Evolutionary conservation across 225 moss, liverwort and hornwort species (phyloP), one percentile per base, ranked within the genome.

Genomic region (Rhytidiadelphus loreus): DNA sequence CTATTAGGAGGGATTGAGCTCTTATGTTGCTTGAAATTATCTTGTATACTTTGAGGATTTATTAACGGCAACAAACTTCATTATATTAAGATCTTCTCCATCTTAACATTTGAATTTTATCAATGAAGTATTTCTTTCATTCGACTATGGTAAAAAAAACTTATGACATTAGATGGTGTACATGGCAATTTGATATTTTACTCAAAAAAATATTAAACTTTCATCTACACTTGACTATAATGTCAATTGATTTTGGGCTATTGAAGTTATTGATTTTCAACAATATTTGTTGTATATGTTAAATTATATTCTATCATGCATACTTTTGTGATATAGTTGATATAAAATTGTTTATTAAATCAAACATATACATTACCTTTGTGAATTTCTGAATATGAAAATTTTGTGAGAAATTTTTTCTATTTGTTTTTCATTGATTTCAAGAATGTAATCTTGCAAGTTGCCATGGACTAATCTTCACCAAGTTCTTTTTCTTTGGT

Each of bases 191-290:
- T n/a, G 4, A 56, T n/a, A 25, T 25, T 78, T 78, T n/a, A 1
- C 26, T n/a, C 16, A n/a, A 55, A 25, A 0, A 25, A 6, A 6
- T 25, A 16, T 56, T 25, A 13, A 56, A 55, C 6, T 24, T 77
- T 25, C 25, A 15, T 25, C 11, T n/a, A n/a, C 8, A 55, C 10
- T 15, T 37, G 25, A 77, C 3, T n/a, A 16, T 10, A n/a, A 4
- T 37, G n/a, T n/a, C 2, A 25, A 0, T 6, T 37, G 4, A 10
- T n/a, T n/a, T 25, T 1, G 5, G 2, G 5, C 22, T 22, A 52
- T 0, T 22, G 8, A 52, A 76, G 2, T 35, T 8, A 52, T 14
- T 13, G 3, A 37, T 37, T 77, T 35, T 77, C 2, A 32, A 32
- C 11, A 30, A 46, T 30, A 43, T 26, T 25, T 71, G 1, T 41